Base-by-base conservation (phyloP, 306 rosid genomes). In the Phaseolus lunatus region DNA sequence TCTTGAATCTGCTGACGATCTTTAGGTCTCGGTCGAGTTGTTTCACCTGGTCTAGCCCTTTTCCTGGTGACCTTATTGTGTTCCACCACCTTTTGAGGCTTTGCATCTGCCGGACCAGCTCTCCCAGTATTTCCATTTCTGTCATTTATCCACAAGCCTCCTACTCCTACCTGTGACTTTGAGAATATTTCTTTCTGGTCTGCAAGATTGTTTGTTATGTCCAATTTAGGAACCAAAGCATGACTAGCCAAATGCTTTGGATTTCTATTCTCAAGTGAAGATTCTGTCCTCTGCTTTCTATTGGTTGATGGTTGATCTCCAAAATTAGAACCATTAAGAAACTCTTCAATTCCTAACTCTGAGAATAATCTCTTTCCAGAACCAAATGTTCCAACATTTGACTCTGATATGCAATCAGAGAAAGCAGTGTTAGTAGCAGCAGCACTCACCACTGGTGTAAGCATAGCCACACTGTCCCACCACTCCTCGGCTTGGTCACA, bases 1-100 rank as follows among this genome's bases (percentile, higher is more conserved):
- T 94, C 98, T 84, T 94, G 98, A 84, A 94, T 92, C 84, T 85
- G 93, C 78, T 94, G 98, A 15, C 98, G 91, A 82, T 94, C 98
- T 83, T 94, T 94, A 0, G 98, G 98, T 75, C 97, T 82, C 1
- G 97, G 96, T 43, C 94, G 85, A 59, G 88, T 73, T 77, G 91
- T 89, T 87, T 92, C 96, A 48, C 94, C 92, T 0, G 94, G 90
- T 78, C 77, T 89, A n/a, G 91, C 91, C 82, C 92, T 87, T 82
- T 90, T 94, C 87, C 70, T 84, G 58, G 72, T 43, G 16, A 75
- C 69, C 83, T 81, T 50, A 18, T 90, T 71, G 83, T 70, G 85
- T 49, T 86, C 91, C 83, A 88, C 91, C 9, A 80, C 58, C 85
- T 86, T 88, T 52, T 80, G 83, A 52, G 77, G 63, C 16, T n/a